Percentiles rank a stretch among this genome's conserved stretches.
These are phyloP conservation scores for Penicillium vulpinum DNA, from an alignment of 2,329 filamentous ascomycete genomes.

Conservation along the genomic window DNA sequence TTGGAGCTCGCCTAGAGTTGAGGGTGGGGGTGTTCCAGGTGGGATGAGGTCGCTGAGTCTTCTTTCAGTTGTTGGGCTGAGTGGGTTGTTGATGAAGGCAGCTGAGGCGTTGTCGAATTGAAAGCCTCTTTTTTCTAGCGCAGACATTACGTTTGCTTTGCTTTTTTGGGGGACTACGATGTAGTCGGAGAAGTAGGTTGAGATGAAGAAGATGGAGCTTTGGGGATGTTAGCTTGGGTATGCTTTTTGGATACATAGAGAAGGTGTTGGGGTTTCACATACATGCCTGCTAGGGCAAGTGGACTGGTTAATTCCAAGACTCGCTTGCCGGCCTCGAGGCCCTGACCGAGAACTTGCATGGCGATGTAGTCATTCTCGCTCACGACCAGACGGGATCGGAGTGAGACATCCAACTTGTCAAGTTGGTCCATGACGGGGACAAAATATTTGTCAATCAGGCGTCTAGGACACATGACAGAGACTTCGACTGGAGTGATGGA, in stretches of 20 bases:
- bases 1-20: conserved; percentile 77
- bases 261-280: conserved; percentile 30
- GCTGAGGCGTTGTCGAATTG: conserved; percentile 71
- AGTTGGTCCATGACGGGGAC: conserved; percentile 67
- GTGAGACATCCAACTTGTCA: conserved; percentile 41
- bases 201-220: conserved; percentile 94
- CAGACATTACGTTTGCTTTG: conserved; percentile 70
- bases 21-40: conserved; percentile 73
- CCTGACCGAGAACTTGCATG: conserved; percentile 85
- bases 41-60: conserved; percentile 28
- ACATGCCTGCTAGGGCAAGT: conserved; percentile 85
- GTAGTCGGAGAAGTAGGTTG: conserved; percentile 96
- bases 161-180: conserved; percentile 82
- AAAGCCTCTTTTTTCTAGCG: conserved; percentile 77
- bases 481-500: conserved; percentile 90
- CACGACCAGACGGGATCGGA: conserved; percentile 63
- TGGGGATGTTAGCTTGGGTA: conserved; percentile 13
- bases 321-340: conserved; percentile 84
- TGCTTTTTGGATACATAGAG: background rate
- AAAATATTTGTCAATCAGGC: conserved; percentile 73
- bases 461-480: conserved; percentile 81
- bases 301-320: conserved; percentile 91
- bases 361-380: conserved; percentile 82
- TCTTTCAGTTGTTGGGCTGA: conserved; percentile 32
- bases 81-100: conserved; percentile 63